phyloP scores from a whole-genome alignment of 345 rosid species.

The Erodium maritimum region DNA sequence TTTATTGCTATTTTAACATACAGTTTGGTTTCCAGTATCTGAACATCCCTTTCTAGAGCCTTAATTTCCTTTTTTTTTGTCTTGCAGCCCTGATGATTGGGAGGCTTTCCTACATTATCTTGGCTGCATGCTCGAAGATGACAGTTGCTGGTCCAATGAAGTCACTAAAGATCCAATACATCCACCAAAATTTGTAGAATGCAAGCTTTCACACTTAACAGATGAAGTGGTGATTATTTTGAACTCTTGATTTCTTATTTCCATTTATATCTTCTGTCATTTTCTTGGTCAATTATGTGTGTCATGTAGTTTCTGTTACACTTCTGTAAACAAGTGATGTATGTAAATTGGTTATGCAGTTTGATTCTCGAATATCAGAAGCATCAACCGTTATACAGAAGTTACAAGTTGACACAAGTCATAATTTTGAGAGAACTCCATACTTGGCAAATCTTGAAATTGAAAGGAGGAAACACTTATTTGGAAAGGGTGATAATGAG shows the following conservation, averaged over 20 bases:
- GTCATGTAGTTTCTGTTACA: conserved; percentile 5
- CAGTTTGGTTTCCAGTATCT: conserved; percentile 1
- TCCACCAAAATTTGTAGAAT: conserved; percentile 35
- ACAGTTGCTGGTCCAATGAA: conserved; percentile 43
- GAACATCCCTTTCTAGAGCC: conserved; percentile 1
- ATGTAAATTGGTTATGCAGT: conserved; percentile 37
- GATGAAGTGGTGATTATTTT: conserved; percentile 58
- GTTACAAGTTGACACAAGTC: conserved; percentile 37
- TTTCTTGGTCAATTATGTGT: not conserved
- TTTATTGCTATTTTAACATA: not conserved
- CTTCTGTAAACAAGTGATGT: conserved; percentile 10
- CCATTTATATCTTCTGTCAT: not conserved
- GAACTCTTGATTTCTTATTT: conserved; percentile 10
- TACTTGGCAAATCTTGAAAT: conserved; percentile 75
- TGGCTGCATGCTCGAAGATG: conserved; percentile 85
- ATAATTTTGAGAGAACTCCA: conserved; percentile 52
- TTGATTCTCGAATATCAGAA: conserved; percentile 58
- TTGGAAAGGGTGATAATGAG: conserved; percentile 51
- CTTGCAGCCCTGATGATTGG: conserved; percentile 97
- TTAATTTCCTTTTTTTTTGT: conserved; percentile 23
- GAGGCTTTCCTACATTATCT: conserved; percentile 86
- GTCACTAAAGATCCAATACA: conserved; percentile 29
- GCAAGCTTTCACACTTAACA: conserved; percentile 48
- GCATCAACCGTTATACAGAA: conserved; percentile 58
- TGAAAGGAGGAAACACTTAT: conserved; percentile 61